Percentiles rank a stretch among this genome's conserved stretches.
phyloP scores from a whole-genome alignment of 129 eudicot species.

The Lactuca sativa region DNA sequence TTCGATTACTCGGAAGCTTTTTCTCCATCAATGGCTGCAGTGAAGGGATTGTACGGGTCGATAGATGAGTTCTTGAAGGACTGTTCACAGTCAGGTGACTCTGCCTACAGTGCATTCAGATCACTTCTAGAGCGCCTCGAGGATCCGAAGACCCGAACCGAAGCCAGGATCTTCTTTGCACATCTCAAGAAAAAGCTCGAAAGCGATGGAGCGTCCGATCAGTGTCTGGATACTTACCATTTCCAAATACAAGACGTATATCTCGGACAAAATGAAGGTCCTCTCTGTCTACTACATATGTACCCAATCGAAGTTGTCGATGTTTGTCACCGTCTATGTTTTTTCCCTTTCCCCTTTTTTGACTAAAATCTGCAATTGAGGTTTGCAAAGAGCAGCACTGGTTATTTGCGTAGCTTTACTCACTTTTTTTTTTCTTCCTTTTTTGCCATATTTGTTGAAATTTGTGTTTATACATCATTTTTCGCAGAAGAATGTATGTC shows the following conservation, averaged over 20 bases:
- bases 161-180: slow-evolving; percentile 66
- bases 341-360: not conserved
- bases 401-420: too few species aligned
- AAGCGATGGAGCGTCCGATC: slow-evolving; percentile 34
- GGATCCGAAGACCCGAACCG: slow-evolving; percentile 57
- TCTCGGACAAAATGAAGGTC: slow-evolving; percentile 51
- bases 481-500: not conserved
- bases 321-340: not conserved
- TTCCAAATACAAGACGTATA: slow-evolving; percentile 65
- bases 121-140: slow-evolving; percentile 76
- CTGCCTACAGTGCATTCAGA: slow-evolving; percentile 67
- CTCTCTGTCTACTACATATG: not conserved
- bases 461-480: not conserved
- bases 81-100: slow-evolving; percentile 68
- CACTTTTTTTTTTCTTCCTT: too few species aligned
- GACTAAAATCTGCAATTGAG: too few species aligned
- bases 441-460: too few species aligned
- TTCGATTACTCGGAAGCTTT: not conserved
- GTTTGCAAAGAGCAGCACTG: not conserved
- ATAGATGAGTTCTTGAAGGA: slow-evolving; percentile 54
- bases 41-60: slow-evolving; percentile 39
- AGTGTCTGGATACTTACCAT: slow-evolving; percentile 60
- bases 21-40: slow-evolving; percentile 32
- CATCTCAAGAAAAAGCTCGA: slow-evolving; percentile 53
- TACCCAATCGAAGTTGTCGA: not conserved